Evolutionary conservation across 345 rosid genomes (phyloP).

Genomic region (Passiflora organensis): DNA sequence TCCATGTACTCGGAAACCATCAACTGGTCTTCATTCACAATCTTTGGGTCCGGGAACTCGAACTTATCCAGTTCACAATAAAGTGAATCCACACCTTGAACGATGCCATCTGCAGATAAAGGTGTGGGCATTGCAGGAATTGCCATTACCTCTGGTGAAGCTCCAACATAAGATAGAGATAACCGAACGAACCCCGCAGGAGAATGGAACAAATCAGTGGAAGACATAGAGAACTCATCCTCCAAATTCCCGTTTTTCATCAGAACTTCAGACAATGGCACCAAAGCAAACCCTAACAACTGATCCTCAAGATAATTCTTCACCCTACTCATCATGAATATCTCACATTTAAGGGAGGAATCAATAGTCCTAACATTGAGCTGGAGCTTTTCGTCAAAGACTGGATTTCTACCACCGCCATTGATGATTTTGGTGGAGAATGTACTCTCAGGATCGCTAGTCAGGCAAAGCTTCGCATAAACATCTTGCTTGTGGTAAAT

Average conservation of each 20-base stretch:
- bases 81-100: conserved; percentile 43
- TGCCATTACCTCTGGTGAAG: conserved; percentile 86
- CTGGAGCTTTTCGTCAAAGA: conserved; percentile 64
- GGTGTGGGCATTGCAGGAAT: conserved; percentile 48
- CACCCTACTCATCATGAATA: conserved; percentile 99
- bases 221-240: conserved; percentile 91
- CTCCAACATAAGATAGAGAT: conserved; percentile 72
- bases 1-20: conserved; percentile 94
- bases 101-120: conserved; percentile 34
- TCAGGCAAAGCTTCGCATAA: conserved; percentile 91
- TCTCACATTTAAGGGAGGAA: conserved; percentile 80
- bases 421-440: conserved; percentile 89
- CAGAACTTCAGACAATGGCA: conserved; percentile 84
- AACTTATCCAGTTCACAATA: conserved; percentile 61
- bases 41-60: conserved; percentile 96
- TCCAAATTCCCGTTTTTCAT: conserved; percentile 66
- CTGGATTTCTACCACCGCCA: conserved; percentile 98
- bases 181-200: conserved; percentile 92
- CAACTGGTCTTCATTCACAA: conserved; percentile 82
- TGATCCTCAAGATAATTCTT: conserved; percentile 97
- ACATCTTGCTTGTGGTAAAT: conserved; percentile 99
- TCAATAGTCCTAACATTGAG: conserved; percentile 65
- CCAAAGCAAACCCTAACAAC: conserved; percentile 81
- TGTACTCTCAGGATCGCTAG: conserved; percentile 69
- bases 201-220: conserved; percentile 89